phyloP scores from a whole-genome alignment of 306 rosid genomes.

The Ceratonia siliqua region DNA sequence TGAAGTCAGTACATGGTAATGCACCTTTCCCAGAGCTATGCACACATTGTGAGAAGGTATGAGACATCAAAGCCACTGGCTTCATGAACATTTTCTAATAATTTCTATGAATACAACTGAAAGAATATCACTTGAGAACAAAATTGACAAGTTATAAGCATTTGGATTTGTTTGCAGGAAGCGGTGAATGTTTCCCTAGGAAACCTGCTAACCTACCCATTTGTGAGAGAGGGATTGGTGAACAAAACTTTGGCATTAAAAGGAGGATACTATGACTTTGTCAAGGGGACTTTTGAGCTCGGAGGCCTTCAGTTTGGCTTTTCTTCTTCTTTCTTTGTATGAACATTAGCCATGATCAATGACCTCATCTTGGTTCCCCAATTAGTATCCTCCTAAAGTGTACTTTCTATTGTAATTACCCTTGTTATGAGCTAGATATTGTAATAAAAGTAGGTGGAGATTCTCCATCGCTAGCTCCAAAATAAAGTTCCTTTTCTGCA shows the following conservation, averaged over 20 bases:
- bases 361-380: constrained; percentile 51
- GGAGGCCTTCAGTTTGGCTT: constrained; percentile 88
- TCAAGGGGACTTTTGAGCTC: constrained; percentile 83
- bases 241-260: constrained; percentile 75
- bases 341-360: constrained; percentile 62
- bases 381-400: constrained; percentile 48
- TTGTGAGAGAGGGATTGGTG: constrained; percentile 89
- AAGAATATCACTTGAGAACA: neutral
- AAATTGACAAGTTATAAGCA: neutral
- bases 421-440: constrained; percentile 26
- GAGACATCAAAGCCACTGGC: constrained; percentile 9
- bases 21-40: constrained; percentile 61
- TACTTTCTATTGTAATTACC: constrained; percentile 34
- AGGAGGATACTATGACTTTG: constrained; percentile 92
- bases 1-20: constrained; percentile 40
- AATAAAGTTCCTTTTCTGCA: neutral
- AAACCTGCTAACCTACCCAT: constrained; percentile 87
- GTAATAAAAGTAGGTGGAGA: constrained; percentile 37
- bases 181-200: constrained; percentile 85
- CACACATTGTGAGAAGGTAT: constrained; percentile 79
- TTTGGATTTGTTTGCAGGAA: constrained; percentile 63
- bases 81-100: neutral
- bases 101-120: neutral
- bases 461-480: constrained; percentile 22
- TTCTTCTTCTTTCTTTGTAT: constrained; percentile 75